Conservation (phyloP, 306 rosid genomes). For the Acacia acuminata region DNA sequence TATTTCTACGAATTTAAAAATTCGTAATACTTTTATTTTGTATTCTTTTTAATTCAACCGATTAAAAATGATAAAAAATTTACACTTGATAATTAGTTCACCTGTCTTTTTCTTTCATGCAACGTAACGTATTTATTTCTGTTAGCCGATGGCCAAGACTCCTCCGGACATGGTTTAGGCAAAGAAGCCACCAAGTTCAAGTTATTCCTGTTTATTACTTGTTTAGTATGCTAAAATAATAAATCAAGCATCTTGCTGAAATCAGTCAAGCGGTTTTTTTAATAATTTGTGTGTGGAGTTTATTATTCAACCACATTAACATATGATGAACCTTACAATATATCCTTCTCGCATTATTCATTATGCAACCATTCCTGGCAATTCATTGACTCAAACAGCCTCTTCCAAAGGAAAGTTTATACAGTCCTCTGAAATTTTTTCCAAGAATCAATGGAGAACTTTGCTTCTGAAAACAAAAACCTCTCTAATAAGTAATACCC, state of each 20-base stretch:
- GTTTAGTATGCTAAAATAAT: constrained; percentile 29
- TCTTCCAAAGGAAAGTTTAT: constrained; percentile 28
- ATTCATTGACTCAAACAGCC: constrained; percentile 8
- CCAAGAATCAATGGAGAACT: constrained; percentile 22
- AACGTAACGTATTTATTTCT: background rate
- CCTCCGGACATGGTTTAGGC: background rate
- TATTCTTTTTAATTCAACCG: too few relatives aligned
- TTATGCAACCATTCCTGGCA: constrained; percentile 39
- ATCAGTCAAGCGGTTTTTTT: constrained; percentile 34
- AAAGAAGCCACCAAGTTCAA: constrained; percentile 8
- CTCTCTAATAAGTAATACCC: constrained; percentile 21
- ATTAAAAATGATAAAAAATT: too few relatives aligned
- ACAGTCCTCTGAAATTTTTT: constrained; percentile 12
- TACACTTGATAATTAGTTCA: background rate
- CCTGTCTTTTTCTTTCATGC: background rate
- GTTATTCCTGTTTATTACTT: constrained; percentile 1
- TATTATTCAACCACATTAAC: constrained; percentile 29
- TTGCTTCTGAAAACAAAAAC: constrained; percentile 25
- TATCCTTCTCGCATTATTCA: constrained; percentile 8
- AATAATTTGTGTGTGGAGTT: constrained; percentile 14
- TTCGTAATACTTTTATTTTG: too few relatives aligned
- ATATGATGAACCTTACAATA: constrained; percentile 29
- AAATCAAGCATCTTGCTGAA: constrained; percentile 38
- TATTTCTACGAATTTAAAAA: background rate
- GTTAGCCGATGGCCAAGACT: background rate